Conservation (phyloP, 2,329 filamentous ascomycete genomes). For the Colletotrichum lupini region DNA sequence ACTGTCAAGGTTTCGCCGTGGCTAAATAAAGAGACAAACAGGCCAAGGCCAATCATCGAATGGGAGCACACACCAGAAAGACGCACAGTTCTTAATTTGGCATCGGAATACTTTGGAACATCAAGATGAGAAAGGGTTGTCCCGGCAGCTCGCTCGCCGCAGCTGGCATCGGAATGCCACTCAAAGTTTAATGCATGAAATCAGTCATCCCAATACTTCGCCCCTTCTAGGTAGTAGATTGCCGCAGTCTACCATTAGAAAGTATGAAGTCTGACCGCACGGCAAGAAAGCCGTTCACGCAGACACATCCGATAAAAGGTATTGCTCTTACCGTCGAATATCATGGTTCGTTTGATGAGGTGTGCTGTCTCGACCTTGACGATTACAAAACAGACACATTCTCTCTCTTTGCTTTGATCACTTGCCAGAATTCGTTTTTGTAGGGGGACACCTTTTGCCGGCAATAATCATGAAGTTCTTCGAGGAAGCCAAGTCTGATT, state of each 20-base stretch:
- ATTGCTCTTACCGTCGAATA: background rate
- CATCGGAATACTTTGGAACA: background rate
- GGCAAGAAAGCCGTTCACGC: background rate
- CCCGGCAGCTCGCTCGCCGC: background rate
- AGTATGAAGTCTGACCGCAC: slow-evolving; percentile 7
- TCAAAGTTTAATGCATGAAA: slow-evolving; percentile 15
- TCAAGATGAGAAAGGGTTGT: background rate
- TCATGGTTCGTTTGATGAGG: background rate
- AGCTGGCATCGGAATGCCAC: background rate
- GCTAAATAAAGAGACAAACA: no score
- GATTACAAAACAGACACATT: background rate
- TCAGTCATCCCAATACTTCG: slow-evolving; percentile 1
- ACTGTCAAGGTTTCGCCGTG: no score
- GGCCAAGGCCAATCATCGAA: background rate
- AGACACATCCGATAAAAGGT: slow-evolving; percentile 6
- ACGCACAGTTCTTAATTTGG: background rate
- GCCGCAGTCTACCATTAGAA: background rate
- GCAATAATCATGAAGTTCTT: slow-evolving; percentile 38
- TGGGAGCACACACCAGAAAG: no score
- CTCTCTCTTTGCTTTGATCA: background rate
- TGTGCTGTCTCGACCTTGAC: background rate
- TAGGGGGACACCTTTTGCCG: no score
- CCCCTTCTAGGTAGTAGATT: background rate
- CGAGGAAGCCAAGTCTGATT: slow-evolving; percentile 43
- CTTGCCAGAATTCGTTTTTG: no score